Conservation (phyloP, 2,329 filamentous ascomycete species). For the Alternaria ethzedia region DNA sequence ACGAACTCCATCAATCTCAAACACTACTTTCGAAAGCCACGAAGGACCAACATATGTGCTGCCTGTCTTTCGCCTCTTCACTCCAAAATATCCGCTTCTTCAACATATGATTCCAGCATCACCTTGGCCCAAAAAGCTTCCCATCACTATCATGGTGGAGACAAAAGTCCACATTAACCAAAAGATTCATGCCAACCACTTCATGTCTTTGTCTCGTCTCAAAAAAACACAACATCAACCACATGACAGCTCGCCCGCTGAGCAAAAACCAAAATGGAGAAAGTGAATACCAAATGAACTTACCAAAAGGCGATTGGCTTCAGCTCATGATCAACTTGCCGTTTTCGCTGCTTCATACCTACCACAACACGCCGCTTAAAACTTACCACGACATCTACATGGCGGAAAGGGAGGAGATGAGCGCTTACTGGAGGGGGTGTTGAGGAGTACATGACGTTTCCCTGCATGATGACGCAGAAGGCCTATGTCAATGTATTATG, state of each 20-base stretch:
- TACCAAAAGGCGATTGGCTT: neutral
- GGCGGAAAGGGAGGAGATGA: neutral
- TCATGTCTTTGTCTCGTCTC: neutral
- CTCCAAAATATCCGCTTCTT: too few relatives aligned
- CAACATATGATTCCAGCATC: too few relatives aligned
- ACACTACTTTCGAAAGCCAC: too few relatives aligned
- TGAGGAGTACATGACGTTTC: neutral
- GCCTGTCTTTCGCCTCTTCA: neutral
- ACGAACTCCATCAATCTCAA: neutral
- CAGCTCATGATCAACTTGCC: neutral
- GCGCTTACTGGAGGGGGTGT: neutral
- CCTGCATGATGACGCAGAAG: accelerated
- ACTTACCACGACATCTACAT: neutral
- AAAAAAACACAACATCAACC: accelerated
- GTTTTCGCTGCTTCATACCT: neutral
- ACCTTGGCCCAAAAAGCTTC: too few relatives aligned
- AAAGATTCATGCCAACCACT: too few relatives aligned
- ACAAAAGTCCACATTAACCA: neutral
- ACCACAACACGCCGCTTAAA: neutral
- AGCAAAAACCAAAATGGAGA: neutral
- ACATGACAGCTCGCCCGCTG: neutral
- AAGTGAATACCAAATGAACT: neutral
- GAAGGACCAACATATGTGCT: neutral
- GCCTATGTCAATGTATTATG: neutral
- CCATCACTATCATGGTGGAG: too few relatives aligned